Conservation (phyloP, 2,329 filamentous ascomycete species). For the Hypoxylon rubiginosum region DNA sequence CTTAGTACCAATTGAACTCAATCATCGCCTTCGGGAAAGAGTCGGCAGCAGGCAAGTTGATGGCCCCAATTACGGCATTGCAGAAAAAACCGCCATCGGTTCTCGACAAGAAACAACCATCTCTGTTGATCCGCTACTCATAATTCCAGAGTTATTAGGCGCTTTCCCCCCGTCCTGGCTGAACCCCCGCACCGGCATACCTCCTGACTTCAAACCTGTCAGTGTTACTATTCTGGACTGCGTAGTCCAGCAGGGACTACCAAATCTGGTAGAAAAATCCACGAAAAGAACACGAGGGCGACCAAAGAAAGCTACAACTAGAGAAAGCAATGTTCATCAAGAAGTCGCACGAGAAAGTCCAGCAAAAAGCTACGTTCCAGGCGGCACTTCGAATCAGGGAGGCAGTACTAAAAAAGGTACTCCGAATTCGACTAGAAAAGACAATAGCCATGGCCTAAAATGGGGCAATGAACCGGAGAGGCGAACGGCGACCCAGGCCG, state of each 20-base stretch:
- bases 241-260: constrained; percentile 18
- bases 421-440: neutral
- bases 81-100: constrained; percentile 20
- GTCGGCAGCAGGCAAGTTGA: neutral
- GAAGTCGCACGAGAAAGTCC: neutral
- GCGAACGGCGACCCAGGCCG: neutral
- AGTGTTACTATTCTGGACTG: constrained; percentile 27
- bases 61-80: constrained; percentile 26
- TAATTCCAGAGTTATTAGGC: constrained; percentile 38
- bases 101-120: constrained; percentile 23
- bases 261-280: constrained; percentile 14
- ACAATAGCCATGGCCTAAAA: neutral
- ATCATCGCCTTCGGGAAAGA: constrained; percentile 36
- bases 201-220: constrained; percentile 8
- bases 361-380: neutral
- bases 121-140: constrained; percentile 36
- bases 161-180: constrained; percentile 31
- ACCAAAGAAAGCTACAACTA: constrained; percentile 4
- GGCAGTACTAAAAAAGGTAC: constrained; percentile 1
- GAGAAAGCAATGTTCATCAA: neutral
- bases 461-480: neutral
- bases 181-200: neutral
- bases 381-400: neutral
- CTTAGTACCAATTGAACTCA: constrained; percentile 43
- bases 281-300: constrained; percentile 8